phyloP scores from a whole-genome alignment of 2,329 filamentous ascomycete species.

The Botrytis deweyae region DNA sequence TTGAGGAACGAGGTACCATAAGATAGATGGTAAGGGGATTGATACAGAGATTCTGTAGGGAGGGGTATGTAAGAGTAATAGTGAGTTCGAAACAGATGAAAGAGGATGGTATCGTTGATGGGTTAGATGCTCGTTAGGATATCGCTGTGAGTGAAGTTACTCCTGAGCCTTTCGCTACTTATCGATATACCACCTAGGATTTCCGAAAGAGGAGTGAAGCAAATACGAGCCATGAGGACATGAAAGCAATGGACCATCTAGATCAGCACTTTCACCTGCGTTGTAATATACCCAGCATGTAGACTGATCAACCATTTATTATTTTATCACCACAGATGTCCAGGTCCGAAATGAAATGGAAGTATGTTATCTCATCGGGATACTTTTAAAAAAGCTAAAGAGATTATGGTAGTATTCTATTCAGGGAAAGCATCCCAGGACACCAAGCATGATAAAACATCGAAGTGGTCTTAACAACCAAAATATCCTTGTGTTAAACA shows the following conservation, averaged over 20 bases:
- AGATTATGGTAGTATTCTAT: neutral
- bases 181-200: no score
- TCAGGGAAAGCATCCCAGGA: neutral
- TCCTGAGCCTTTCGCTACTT: no score
- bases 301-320: neutral
- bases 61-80: no score
- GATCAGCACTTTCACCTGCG: neutral
- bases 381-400: no score
- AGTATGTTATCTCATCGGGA: neutral
- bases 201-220: neutral
- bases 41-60: no score
- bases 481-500: neutral
- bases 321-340: neutral
- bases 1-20: no score
- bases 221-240: neutral
- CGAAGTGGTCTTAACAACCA: no score
- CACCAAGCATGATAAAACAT: neutral
- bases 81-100: no score
- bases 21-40: no score
- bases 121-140: no score
- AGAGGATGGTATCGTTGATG: no score
- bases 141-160: no score
- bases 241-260: neutral
- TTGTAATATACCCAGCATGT: neutral
- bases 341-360: neutral